Conservation (phyloP, 306 rosid genomes). For the Canavalia ensiformis region DNA sequence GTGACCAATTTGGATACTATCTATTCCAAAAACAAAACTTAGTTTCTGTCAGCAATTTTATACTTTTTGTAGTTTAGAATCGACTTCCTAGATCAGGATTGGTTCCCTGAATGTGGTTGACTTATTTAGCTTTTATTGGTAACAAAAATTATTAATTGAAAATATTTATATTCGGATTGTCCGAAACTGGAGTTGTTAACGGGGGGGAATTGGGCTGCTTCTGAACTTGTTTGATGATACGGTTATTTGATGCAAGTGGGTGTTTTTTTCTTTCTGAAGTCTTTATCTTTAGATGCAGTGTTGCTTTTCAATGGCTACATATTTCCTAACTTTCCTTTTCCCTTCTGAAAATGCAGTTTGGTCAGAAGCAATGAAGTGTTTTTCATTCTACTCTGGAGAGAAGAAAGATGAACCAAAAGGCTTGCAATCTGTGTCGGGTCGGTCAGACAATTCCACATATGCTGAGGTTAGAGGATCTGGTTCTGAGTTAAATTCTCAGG, state of each 20-base stretch:
- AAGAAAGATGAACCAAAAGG: slow-evolving; percentile 71
- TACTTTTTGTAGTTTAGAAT: background rate
- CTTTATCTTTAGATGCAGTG: slow-evolving; percentile 35
- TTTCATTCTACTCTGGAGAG: slow-evolving; percentile 63
- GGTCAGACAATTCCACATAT: slow-evolving; percentile 55
- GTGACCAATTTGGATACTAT: slow-evolving; percentile 24
- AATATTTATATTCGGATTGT: background rate
- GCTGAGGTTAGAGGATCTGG: slow-evolving; percentile 69
- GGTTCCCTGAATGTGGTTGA: slow-evolving; percentile 12
- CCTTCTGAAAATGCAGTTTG: slow-evolving; percentile 49
- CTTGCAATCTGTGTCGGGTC: slow-evolving; percentile 51
- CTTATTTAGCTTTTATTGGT: slow-evolving; percentile 28
- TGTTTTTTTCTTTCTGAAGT: slow-evolving; percentile 22
- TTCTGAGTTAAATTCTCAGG: slow-evolving; percentile 74
- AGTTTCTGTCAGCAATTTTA: slow-evolving; percentile 24
- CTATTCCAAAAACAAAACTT: background rate
- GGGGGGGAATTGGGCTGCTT: slow-evolving; percentile 32
- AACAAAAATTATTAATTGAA: background rate
- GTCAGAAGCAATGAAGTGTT: slow-evolving; percentile 75
- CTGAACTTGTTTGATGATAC: slow-evolving; percentile 32
- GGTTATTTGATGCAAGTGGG: slow-evolving; percentile 41
- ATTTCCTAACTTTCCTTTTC: slow-evolving; percentile 34
- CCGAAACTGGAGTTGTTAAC: slow-evolving; percentile 40
- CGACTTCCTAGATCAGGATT: background rate
- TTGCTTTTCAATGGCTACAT: slow-evolving; percentile 36